Conservation (phyloP, 2,329 filamentous ascomycete species). For the Colletotrichum orbiculare region DNA sequence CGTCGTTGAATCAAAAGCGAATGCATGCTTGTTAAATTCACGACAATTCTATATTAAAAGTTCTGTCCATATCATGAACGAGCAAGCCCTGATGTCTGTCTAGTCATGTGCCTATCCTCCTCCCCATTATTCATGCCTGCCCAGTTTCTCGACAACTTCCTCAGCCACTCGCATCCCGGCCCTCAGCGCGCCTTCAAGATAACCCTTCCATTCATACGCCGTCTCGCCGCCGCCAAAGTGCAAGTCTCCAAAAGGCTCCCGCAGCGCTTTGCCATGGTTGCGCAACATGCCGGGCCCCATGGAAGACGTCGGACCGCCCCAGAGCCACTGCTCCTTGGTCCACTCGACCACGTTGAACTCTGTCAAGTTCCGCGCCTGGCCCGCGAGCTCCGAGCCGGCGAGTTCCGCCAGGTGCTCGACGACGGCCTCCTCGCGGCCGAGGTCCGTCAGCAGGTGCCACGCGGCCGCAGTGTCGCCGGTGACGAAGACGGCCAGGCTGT, state of each 20-base stretch:
- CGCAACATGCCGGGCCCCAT: constrained; percentile 30
- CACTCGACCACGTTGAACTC: constrained; percentile 38
- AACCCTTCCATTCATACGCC: constrained; percentile 41
- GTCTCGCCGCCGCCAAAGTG: constrained; percentile 43
- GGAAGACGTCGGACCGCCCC: constrained; percentile 34
- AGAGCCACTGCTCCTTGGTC: constrained; percentile 37
- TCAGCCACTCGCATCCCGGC: constrained; percentile 36
- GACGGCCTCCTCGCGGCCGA: constrained; percentile 31
- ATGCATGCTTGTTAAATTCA: no score
- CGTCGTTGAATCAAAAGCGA: no score
- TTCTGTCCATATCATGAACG: no score
- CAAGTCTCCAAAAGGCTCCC: constrained; percentile 41
- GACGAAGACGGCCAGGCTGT: constrained; percentile 47
- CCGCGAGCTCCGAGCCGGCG: constrained; percentile 29
- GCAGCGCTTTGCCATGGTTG: constrained; percentile 42
- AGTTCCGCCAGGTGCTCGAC: constrained; percentile 38
- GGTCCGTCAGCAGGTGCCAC: constrained; percentile 40
- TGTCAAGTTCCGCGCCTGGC: constrained; percentile 22
- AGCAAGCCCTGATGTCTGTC: no score
- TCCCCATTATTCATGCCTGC: no score
- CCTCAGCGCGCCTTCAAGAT: constrained; percentile 42
- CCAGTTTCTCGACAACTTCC: constrained; percentile 3
- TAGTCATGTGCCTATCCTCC: no score
- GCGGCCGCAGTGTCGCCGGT: constrained; percentile 43
- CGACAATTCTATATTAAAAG: no score